These are phyloP conservation scores for Fusarium sp. DNA, from an alignment of 2,329 filamentous ascomycete genomes.

Conservation along the genomic window DNA sequence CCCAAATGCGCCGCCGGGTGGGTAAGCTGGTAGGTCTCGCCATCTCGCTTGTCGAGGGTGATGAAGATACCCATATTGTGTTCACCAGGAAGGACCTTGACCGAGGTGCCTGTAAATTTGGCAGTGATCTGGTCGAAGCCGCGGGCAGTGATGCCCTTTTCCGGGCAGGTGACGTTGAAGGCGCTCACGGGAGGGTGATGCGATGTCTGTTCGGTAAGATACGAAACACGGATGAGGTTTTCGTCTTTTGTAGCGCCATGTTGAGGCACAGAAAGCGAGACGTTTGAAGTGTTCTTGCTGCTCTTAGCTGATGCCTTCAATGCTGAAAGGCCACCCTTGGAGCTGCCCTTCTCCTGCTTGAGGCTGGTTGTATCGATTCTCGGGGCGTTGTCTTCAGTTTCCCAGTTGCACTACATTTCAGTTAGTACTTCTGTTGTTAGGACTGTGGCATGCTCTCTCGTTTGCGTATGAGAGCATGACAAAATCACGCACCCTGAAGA, in stretches of 20 bases:
- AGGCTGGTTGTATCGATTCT: constrained; percentile 66
- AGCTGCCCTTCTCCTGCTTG: constrained; percentile 46
- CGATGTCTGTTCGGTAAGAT: constrained; percentile 96
- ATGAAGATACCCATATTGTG: constrained; percentile 98
- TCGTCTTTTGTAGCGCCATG: constrained; percentile 56
- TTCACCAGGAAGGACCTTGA: constrained; percentile 90
- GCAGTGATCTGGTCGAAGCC: constrained; percentile 97
- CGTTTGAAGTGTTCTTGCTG: constrained; percentile 60
- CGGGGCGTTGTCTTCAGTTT: constrained; percentile 82
- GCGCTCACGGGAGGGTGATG: constrained; percentile 98
- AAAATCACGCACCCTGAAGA: constrained; percentile 79
- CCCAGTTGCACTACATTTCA: constrained; percentile 84
- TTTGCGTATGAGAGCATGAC: neutral
- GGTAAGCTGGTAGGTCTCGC: constrained; percentile 94
- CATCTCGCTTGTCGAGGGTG: constrained; percentile 78
- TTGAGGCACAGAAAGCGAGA: constrained; percentile 64
- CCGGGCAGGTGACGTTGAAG: constrained; percentile 91
- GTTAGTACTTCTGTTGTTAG: constrained; percentile 20
- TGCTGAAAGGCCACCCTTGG: constrained; percentile 59
- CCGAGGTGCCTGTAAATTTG: constrained; percentile 95
- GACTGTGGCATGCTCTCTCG: neutral
- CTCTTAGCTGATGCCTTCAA: constrained; percentile 58
- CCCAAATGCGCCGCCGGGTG: constrained; percentile 95
- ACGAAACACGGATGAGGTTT: constrained; percentile 81
- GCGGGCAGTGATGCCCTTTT: constrained; percentile 85